Evolutionary conservation across 768 basidiomycete species (phyloP).

Genomic region (Naganishia onofrii): DNA sequence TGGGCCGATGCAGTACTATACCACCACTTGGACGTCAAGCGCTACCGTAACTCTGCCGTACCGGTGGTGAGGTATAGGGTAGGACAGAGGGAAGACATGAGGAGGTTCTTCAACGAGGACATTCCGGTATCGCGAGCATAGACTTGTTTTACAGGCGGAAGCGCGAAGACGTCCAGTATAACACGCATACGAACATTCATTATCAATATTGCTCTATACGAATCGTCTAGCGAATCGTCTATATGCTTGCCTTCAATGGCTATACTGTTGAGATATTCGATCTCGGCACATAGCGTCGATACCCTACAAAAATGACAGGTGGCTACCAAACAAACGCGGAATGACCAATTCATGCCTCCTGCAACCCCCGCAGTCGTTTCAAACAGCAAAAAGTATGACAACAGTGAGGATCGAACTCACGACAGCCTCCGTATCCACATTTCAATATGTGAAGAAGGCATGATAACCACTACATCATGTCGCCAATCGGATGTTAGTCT

Average conservation of each 20-base stretch:
- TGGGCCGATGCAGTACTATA: neutral
- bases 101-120: neutral
- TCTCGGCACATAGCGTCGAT: too few species aligned
- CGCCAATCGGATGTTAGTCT: neutral
- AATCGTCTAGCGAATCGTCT: too few species aligned
- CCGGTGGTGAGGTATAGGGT: neutral
- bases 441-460: neutral
- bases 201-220: too few species aligned
- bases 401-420: slow-evolving; percentile 1
- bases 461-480: slow-evolving; percentile 1
- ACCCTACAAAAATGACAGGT: neutral
- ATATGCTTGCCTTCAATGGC: too few species aligned
- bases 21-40: slow-evolving; percentile 8
- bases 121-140: neutral
- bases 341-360: neutral
- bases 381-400: neutral
- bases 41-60: neutral
- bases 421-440: neutral
- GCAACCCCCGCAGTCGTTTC: too few species aligned
- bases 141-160: too few species aligned
- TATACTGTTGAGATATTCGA: too few species aligned
- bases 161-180: too few species aligned
- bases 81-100: neutral
- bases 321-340: neutral
- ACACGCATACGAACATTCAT: too few species aligned